Evolutionary conservation across 2,329 filamentous ascomycete genomes (phyloP).

Genomic region (Sclerotinia nivalis): DNA sequence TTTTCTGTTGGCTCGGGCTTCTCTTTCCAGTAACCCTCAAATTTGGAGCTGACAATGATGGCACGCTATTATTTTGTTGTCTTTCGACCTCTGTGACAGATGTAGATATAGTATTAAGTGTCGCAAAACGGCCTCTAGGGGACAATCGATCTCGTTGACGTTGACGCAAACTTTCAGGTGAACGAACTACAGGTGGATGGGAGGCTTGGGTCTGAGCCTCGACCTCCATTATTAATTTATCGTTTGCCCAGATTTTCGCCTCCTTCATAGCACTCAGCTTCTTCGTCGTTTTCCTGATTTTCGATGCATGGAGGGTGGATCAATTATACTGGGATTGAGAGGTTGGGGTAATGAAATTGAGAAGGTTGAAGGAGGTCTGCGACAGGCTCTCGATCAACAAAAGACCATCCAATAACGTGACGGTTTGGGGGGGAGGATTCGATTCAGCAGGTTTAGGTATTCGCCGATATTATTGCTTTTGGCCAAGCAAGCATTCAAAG

Average conservation of each 20-base stretch:
- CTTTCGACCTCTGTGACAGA: constrained; percentile 33
- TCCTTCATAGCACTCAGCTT: constrained; percentile 24
- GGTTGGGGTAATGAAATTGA: constrained; percentile 5
- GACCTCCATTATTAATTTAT: constrained; percentile 22
- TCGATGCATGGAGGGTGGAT: constrained; percentile 34
- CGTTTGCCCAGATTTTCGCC: constrained; percentile 19
- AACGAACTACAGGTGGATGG: constrained; percentile 26
- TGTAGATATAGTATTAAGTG: constrained; percentile 31
- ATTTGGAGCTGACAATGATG: constrained; percentile 34
- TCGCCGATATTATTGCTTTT: constrained; percentile 7
- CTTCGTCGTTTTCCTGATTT: constrained; percentile 30
- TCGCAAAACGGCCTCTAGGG: constrained; percentile 38
- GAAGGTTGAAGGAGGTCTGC: constrained; percentile 18
- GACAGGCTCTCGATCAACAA: constrained; percentile 17
- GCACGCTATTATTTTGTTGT: constrained; percentile 29
- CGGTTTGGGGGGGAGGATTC: background rate
- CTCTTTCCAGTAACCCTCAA: constrained; percentile 31
- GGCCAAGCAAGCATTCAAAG: background rate
- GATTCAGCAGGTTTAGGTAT: background rate
- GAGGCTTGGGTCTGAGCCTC: constrained; percentile 23
- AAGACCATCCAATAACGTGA: constrained; percentile 18
- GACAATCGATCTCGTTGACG: constrained; percentile 42
- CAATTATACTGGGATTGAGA: background rate
- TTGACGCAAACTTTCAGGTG: constrained; percentile 40
- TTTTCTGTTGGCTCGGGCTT: constrained; percentile 32